Evolutionary conservation across 371 early-diverging fungal species (phyloP).

Genomic region (Nematocida sp.): DNA sequence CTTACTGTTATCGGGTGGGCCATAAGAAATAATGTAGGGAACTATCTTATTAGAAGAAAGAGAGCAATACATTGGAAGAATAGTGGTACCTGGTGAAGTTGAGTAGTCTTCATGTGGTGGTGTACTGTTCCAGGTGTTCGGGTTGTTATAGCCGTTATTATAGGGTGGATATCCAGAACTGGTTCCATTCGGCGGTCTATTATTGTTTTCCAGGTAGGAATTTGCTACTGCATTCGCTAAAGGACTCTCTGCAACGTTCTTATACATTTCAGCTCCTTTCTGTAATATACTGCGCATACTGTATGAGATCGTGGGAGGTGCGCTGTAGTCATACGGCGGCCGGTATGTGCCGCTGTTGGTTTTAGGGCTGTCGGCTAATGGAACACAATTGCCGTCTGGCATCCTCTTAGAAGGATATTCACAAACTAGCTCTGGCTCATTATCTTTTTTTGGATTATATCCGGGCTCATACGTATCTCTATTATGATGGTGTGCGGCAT

Average conservation of each 20-base stretch:
- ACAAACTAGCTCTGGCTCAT: not conserved
- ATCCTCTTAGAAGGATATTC: not conserved
- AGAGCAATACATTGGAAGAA: constrained; percentile 12
- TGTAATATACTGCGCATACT: not conserved
- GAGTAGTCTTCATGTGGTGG: not conserved
- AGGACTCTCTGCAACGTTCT: not conserved
- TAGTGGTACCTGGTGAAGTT: not conserved
- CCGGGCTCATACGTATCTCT: not conserved
- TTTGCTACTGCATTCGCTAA: not conserved
- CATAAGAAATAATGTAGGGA: constrained; percentile 18
- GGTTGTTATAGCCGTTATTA: not conserved
- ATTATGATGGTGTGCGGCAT: not conserved
- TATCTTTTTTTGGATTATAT: not conserved
- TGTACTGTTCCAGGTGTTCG: not conserved
- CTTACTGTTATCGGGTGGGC: constrained; percentile 8
- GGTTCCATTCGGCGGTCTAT: not conserved
- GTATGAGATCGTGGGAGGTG: not conserved
- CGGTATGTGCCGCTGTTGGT: not conserved
- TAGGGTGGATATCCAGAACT: not conserved
- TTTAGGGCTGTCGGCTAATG: not conserved
- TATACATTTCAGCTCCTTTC: not conserved
- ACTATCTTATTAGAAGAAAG: constrained; percentile 4
- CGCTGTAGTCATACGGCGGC: not conserved
- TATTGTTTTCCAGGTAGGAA: not conserved
- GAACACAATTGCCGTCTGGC: not conserved